Conservation (phyloP, 345 rosid genomes). For the Corchorus capsularis region DNA sequence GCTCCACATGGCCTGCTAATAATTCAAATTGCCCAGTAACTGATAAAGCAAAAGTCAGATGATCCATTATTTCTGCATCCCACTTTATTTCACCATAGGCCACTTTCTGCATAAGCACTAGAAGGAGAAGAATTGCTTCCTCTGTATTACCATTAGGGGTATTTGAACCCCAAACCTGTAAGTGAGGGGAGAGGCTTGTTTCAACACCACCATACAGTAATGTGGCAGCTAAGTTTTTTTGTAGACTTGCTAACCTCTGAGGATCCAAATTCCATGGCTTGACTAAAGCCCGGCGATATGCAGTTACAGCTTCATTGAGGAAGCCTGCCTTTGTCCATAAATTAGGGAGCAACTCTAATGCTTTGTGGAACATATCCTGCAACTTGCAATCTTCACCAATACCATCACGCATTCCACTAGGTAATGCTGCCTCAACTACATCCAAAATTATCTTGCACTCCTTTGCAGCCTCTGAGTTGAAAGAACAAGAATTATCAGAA, state of each 20-base stretch:
- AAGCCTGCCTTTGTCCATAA: constrained; percentile 73
- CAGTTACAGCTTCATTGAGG: constrained; percentile 67
- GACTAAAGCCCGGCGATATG: constrained; percentile 69
- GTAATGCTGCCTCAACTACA: constrained; percentile 71
- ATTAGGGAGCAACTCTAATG: constrained; percentile 75
- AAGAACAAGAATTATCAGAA: constrained; percentile 31
- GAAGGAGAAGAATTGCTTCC: constrained; percentile 81
- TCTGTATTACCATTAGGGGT: constrained; percentile 57
- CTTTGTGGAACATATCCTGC: constrained; percentile 81
- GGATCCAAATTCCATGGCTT: constrained; percentile 88
- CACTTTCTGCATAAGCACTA: constrained; percentile 72
- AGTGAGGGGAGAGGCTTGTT: constrained; percentile 45
- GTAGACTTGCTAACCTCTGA: constrained; percentile 69
- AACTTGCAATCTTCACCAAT: constrained; percentile 68
- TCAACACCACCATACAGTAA: constrained; percentile 84
- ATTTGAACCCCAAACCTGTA: constrained; percentile 38
- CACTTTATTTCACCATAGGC: constrained; percentile 64
- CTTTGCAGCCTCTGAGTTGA: constrained; percentile 79
- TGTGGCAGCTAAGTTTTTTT: constrained; percentile 72
- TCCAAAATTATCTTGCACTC: constrained; percentile 80
- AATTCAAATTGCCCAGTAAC: constrained; percentile 66
- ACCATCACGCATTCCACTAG: constrained; percentile 64
- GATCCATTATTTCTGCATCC: constrained; percentile 88
- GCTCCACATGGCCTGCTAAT: constrained; percentile 74
- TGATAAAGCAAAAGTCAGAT: constrained; percentile 76